Conservation (phyloP, 345 rosid species). For the Arabidopsis thaliana region DNA sequence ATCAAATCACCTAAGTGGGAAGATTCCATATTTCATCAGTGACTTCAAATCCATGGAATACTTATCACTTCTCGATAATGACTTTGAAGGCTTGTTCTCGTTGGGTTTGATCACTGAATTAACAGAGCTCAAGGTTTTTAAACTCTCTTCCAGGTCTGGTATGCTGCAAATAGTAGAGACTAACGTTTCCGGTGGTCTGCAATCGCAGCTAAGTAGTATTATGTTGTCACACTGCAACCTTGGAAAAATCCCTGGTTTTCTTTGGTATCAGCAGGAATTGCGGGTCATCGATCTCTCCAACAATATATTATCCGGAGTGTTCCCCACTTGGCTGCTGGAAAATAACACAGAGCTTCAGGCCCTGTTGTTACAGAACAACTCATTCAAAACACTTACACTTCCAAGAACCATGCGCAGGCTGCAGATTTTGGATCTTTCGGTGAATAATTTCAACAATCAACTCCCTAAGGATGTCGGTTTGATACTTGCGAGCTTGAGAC, state of each 20-base stretch:
- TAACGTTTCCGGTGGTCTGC: background rate
- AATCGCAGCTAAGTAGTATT: constrained; percentile 23
- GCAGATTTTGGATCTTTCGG: constrained; percentile 19
- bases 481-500: constrained; percentile 20
- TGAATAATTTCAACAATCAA: constrained; percentile 8
- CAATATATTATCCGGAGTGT: constrained; percentile 19
- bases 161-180: constrained; percentile 26
- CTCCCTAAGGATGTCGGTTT: constrained; percentile 23
- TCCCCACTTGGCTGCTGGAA: constrained; percentile 39
- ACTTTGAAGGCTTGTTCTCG: constrained; percentile 33
- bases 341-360: constrained; percentile 36
- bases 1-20: constrained; percentile 29
- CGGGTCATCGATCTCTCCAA: constrained; percentile 22
- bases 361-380: constrained; percentile 23
- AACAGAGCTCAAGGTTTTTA: constrained; percentile 31
- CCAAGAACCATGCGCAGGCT: constrained; percentile 16
- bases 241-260: constrained; percentile 11
- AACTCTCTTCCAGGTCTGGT: constrained; percentile 28
- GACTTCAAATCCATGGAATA: constrained; percentile 25
- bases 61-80: constrained; percentile 14
- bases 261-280: constrained; percentile 20
- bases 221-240: constrained; percentile 25
- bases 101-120: background rate
- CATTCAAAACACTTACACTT: constrained; percentile 11
- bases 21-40: constrained; percentile 24